Conservation (phyloP, 768 basidiomycete species). For the Pleurotus tuber-regium region DNA sequence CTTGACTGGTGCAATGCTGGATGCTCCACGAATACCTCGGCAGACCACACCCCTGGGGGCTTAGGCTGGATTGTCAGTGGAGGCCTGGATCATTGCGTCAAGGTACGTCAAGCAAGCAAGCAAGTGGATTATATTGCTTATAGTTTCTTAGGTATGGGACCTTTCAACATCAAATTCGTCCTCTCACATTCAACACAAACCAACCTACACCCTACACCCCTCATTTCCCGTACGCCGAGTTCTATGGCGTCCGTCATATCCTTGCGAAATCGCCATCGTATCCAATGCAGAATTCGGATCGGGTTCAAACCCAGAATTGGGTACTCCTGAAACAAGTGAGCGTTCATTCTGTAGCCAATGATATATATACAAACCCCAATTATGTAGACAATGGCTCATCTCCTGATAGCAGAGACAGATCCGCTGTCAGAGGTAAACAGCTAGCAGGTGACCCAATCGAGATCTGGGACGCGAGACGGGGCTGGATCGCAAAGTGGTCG, state of each 20-base stretch:
- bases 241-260: slow-evolving; percentile 73
- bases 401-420: slow-evolving; percentile 3
- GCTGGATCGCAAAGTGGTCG: slow-evolving; percentile 82
- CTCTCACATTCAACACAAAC: slow-evolving; percentile 57
- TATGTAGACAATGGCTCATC: background rate
- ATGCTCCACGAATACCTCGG: slow-evolving; percentile 18
- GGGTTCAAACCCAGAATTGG: slow-evolving; percentile 24
- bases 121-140: background rate
- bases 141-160: slow-evolving; percentile 63
- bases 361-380: background rate
- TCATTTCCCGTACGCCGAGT: slow-evolving; percentile 74
- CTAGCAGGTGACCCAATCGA: slow-evolving; percentile 61
- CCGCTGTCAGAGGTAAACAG: slow-evolving; percentile 12
- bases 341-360: background rate
- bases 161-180: slow-evolving; percentile 46
- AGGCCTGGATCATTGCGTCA: slow-evolving; percentile 76
- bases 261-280: slow-evolving; percentile 73
- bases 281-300: slow-evolving; percentile 57
- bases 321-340: background rate
- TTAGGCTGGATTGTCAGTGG: slow-evolving; percentile 79
- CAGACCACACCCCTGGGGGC: slow-evolving; percentile 29
- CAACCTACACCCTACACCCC: slow-evolving; percentile 71
- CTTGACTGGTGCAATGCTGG: slow-evolving; percentile 63
- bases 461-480: slow-evolving; percentile 83
- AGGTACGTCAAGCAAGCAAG: slow-evolving; percentile 38